These are phyloP conservation scores for Cyamopsis tetragonoloba DNA, from an alignment of 306 rosid species.

Conservation along the genomic window DNA sequence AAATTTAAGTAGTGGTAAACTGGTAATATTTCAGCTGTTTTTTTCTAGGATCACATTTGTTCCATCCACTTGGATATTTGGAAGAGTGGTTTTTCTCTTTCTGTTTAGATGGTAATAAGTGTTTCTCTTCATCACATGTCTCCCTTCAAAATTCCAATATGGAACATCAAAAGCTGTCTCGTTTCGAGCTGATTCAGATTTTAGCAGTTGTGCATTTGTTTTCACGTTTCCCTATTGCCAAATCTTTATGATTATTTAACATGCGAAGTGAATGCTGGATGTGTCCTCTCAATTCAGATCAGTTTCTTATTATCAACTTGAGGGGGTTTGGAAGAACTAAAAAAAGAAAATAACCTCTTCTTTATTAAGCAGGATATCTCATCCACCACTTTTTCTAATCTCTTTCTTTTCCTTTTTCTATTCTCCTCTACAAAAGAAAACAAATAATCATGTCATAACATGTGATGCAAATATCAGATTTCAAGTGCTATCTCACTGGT, in stretches of 20 bases:
- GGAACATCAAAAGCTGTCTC: background rate
- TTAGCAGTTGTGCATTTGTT: background rate
- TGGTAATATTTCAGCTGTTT: background rate
- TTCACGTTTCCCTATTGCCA: background rate
- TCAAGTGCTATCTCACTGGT: background rate
- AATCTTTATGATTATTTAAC: background rate
- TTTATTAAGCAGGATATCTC: background rate
- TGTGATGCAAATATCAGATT: background rate
- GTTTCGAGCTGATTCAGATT: too few species aligned
- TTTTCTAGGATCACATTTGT: background rate
- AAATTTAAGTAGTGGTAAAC: background rate
- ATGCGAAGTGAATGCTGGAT: background rate
- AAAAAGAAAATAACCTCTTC: background rate
- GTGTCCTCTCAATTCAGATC: background rate
- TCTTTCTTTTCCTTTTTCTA: background rate
- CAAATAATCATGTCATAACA: background rate
- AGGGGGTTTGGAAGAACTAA: background rate
- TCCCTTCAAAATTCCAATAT: background rate
- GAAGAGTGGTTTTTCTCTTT: background rate
- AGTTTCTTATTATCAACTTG: background rate
- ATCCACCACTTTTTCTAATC: background rate
- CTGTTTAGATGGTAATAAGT: background rate
- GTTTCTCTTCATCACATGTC: background rate
- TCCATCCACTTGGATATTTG: background rate
- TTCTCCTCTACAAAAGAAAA: background rate